Evolutionary conservation across 2,329 filamentous ascomycete genomes (phyloP), one percentile per base, ranked within the genome.

Genomic region (Talaromyces verruculosus): DNA sequence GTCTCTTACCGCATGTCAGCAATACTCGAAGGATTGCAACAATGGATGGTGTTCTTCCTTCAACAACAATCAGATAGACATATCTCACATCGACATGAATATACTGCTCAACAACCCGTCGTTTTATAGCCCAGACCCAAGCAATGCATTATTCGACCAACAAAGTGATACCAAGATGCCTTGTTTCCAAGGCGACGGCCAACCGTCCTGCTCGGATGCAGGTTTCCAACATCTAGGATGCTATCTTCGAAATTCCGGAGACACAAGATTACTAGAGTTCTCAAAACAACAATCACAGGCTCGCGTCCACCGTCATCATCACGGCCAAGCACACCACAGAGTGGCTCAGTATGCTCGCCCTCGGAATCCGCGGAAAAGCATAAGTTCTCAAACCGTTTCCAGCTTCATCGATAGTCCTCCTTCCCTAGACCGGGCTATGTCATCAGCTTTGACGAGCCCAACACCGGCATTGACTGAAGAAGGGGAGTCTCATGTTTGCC

Each of bases 341-440:
- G 76, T 77, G 64, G 72, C 71, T 25, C 74, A 73, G 1, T 77
- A 77, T 64, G 75, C 76, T 0, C 76, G 76, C 43, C 75, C 77
- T 0, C 76, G 75, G 37, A 74, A 77, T 5, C 75, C 75, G 7
- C 72, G 76, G 17, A 77, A 75, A 15, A 78, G 76, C 55, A 67
- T 77, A 17, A 79, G 76, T 63, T 79, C 76, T 6, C 76, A 77
- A 39, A 65, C 78, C 28, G 57, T 76, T 11, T 74, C 76, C 6
- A 79, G 76, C 64, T 76, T 79, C 0, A 72, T 75, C 17, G 75
- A 78, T 49, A 78, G 74, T 2, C 76, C 78, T 11, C 75, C 76
- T 7, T 74, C 76, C 13, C 68, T 78, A 39, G 77, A 80, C 33
- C 71, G 72, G 17, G 74, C 73, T 19, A 64, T 70, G 3, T 76